Evolutionary conservation across 257 asterid species (phyloP).

Genomic region (Knoxia roxburghii): DNA sequence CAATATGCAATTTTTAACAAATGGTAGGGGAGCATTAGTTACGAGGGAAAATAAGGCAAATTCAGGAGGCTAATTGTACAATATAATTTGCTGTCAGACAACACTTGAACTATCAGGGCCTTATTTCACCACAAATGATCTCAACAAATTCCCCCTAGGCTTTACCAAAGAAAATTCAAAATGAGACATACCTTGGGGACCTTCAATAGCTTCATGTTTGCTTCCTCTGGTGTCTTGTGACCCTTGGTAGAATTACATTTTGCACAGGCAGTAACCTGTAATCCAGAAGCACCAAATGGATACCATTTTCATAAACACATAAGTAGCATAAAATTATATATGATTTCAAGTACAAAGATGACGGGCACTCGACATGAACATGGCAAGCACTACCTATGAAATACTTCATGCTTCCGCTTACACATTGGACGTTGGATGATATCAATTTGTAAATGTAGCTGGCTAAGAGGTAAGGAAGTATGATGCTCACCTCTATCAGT

Average conservation of each 20-base stretch:
- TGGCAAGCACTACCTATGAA: background rate
- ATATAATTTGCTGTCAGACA: too few species aligned
- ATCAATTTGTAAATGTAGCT: background rate
- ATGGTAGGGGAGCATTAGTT: too few species aligned
- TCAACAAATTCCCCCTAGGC: background rate
- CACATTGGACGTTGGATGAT: background rate
- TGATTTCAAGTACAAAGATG: background rate
- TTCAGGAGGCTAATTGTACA: too few species aligned
- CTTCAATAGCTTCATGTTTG: conserved; percentile 66
- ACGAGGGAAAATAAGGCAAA: too few species aligned
- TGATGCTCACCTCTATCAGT: background rate
- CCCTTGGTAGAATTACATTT: conserved; percentile 85
- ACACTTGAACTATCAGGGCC: background rate
- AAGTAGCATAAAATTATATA: background rate
- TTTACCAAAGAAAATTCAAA: too few species aligned
- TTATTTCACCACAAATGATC: background rate
- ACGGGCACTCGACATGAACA: background rate
- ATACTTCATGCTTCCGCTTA: background rate
- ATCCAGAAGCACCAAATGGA: conserved; percentile 12
- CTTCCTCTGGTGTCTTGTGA: conserved; percentile 76
- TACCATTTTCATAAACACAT: background rate
- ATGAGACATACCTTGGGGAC: conserved; percentile 59
- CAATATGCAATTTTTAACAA: too few species aligned
- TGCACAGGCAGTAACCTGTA: conserved; percentile 83
- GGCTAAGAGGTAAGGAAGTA: background rate